Evolutionary conservation across 805 yeast genomes (phyloP).

Genomic region (Pichia scutulata): DNA sequence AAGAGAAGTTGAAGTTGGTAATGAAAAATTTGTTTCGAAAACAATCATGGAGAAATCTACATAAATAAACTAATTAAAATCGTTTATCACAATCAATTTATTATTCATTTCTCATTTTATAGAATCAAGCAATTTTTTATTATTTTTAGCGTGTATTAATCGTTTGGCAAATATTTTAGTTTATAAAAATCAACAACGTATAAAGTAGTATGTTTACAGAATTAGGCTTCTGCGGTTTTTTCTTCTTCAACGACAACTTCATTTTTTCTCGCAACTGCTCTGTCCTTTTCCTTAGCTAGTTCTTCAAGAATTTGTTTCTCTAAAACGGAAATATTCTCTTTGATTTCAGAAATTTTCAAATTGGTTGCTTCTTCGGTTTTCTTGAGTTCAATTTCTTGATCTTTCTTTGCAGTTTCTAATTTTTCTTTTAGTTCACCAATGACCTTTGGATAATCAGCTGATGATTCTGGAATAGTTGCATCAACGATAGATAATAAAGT

Average conservation of each 20-base stretch:
- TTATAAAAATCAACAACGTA: not conserved
- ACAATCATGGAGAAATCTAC: conserved; percentile 11
- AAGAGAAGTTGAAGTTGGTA: conserved; percentile 26
- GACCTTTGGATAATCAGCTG: conserved; percentile 62
- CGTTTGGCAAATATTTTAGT: not conserved
- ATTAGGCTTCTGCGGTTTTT: not conserved
- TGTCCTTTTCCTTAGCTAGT: conserved; percentile 23
- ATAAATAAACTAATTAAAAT: not conserved
- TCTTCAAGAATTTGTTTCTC: conserved; percentile 24
- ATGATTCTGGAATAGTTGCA: conserved; percentile 68
- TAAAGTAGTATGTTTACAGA: not conserved
- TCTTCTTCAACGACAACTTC: conserved; percentile 2
- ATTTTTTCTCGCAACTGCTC: conserved; percentile 11
- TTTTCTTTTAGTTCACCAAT: conserved; percentile 64
- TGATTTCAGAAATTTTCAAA: conserved; percentile 64
- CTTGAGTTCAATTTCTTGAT: conserved; percentile 77
- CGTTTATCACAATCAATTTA: not conserved
- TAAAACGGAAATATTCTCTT: conserved; percentile 33
- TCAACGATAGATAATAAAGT: conserved; percentile 69
- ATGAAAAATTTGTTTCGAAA: conserved; percentile 24
- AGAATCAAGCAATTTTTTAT: not conserved
- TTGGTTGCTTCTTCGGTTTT: conserved; percentile 70
- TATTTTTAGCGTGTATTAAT: not conserved
- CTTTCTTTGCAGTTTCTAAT: conserved; percentile 54
- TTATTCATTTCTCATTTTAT: not conserved